phyloP scores from a whole-genome alignment of 2,329 filamentous ascomycete species.

The Pseudogymnoascus sp. region DNA sequence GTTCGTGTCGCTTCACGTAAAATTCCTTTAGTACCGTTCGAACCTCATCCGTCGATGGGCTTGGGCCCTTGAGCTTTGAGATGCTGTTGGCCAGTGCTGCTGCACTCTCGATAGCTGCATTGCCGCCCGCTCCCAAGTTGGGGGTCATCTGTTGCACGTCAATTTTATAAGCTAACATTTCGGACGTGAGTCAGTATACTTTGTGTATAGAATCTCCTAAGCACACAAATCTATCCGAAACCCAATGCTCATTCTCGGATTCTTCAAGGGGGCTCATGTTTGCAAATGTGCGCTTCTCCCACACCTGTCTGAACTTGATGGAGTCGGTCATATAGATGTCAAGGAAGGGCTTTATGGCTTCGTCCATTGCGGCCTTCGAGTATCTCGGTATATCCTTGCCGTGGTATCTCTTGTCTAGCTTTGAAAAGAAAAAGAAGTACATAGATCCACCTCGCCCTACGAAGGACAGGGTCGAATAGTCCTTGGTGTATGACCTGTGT shows the following conservation, averaged over 20 bases:
- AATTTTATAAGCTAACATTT: background rate
- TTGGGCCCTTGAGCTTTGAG: slow-evolving; percentile 5
- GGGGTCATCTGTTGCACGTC: slow-evolving; percentile 18
- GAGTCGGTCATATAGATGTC: slow-evolving; percentile 10
- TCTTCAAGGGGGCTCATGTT: slow-evolving; percentile 17
- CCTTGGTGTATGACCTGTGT: slow-evolving; percentile 12
- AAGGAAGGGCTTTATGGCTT: slow-evolving; percentile 11
- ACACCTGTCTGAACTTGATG: slow-evolving; percentile 16
- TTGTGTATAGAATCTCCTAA: slow-evolving; percentile 23
- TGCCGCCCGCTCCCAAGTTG: slow-evolving; percentile 34
- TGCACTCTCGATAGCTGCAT: slow-evolving; percentile 34
- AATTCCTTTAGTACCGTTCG: slow-evolving; percentile 11
- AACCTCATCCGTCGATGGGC: slow-evolving; percentile 4
- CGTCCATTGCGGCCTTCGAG: slow-evolving; percentile 16
- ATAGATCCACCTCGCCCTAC: slow-evolving; percentile 13
- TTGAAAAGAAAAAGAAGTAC: slow-evolving; percentile 18
- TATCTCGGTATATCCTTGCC: slow-evolving; percentile 18
- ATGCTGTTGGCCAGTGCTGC: slow-evolving; percentile 28
- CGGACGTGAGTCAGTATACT: slow-evolving; percentile 20
- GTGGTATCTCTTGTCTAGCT: slow-evolving; percentile 14
- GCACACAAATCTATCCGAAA: slow-evolving; percentile 20
- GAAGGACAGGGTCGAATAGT: slow-evolving; percentile 14
- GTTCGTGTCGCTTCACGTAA: slow-evolving; percentile 17
- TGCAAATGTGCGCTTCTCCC: slow-evolving; percentile 10
- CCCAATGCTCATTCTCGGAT: slow-evolving; percentile 19